These are phyloP conservation scores for Annona cherimola DNA, from an alignment of 164 flowering plant species.

Conservation along the genomic window DNA sequence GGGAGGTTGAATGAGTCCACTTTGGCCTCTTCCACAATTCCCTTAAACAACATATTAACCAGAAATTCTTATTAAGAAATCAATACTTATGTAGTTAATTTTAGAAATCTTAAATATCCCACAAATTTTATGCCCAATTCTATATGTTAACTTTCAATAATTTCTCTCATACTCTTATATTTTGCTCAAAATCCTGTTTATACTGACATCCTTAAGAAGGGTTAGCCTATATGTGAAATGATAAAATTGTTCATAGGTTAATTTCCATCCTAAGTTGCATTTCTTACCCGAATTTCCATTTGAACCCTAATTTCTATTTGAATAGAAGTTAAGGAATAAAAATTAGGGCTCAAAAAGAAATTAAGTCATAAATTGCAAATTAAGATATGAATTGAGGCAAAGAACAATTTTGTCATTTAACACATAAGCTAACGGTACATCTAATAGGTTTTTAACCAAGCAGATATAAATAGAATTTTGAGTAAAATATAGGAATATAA, in stretches of 20 bases:
- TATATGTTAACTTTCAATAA: not conserved
- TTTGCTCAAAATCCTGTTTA: not conserved
- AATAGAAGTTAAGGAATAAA: no score
- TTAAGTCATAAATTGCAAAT: no score
- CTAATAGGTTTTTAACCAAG: not conserved
- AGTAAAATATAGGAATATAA: not conserved
- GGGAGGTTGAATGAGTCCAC: constrained; percentile 45
- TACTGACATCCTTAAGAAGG: not conserved
- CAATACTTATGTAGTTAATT: not conserved
- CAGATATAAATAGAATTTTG: not conserved
- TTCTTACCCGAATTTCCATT: no score
- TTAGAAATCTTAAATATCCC: not conserved
- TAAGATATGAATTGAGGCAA: no score
- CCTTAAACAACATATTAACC: constrained; percentile 16
- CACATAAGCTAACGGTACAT: not conserved
- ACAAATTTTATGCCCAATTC: not conserved
- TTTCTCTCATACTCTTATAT: not conserved
- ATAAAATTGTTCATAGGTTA: no score
- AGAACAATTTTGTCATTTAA: no score
- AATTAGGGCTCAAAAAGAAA: no score
- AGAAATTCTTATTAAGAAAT: not conserved
- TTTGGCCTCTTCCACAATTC: constrained; percentile 36
- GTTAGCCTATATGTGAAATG: not conserved
- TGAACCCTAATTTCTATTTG: no score
- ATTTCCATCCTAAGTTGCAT: no score